A percentile compares a stretch with the other conserved stretches of the same genome.
phyloP scores from a whole-genome alignment of 192 early-diverging fungal species.

The Coemansia erecta region DNA sequence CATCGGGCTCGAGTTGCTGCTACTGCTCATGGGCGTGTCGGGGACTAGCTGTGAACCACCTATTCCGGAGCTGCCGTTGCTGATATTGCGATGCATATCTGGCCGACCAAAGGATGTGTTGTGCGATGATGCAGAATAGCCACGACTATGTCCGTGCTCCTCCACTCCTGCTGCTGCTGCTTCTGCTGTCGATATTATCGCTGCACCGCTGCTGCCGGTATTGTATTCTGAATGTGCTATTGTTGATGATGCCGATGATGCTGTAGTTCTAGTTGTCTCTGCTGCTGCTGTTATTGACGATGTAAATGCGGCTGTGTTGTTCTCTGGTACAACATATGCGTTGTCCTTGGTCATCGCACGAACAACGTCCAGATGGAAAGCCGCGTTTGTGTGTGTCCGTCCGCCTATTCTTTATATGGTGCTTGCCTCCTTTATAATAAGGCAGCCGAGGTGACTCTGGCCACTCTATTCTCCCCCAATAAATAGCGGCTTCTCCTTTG shows the following conservation, averaged over 20 bases:
- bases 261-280: no score
- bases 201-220: not conserved
- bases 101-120: not conserved
- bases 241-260: constrained; percentile 1
- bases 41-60: constrained; percentile 45
- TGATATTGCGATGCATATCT: constrained; percentile 4
- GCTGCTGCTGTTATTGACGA: not conserved
- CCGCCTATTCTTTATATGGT: not conserved
- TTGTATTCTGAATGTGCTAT: not conserved
- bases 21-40: constrained; percentile 46
- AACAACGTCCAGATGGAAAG: no score
- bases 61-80: constrained; percentile 5
- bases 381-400: not conserved
- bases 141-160: constrained; percentile 1
- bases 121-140: constrained; percentile 3
- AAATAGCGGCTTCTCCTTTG: not conserved
- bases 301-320: not conserved
- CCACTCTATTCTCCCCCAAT: no score
- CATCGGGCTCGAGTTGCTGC: constrained; percentile 43
- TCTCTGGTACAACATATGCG: constrained; percentile 6
- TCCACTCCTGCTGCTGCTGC: no score
- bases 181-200: not conserved
- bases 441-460: no score
- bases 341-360: constrained; percentile 5
- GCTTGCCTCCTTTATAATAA: not conserved